Base-by-base conservation (phyloP, 768 basidiomycete species). In the Chlorophyllum brunneum region DNA sequence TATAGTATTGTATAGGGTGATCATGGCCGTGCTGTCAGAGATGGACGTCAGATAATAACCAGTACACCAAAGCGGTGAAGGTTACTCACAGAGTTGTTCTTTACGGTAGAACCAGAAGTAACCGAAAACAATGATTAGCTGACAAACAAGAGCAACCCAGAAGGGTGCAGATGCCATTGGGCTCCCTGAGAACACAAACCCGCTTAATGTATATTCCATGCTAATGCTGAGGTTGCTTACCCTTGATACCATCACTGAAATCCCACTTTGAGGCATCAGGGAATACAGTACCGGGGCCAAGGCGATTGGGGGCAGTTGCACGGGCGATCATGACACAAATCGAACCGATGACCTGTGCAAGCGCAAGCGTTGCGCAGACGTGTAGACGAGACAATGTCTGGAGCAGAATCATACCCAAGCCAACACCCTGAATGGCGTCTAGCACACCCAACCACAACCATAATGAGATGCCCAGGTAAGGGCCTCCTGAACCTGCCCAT, bases 41-140 rank as follows among this genome's bases (percentile, higher is more conserved):
- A 39, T 27, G 22, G n/a, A 22, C 26, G 43, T 54, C 18, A 30
- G 24, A 34, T 48, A 18, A 45, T 38, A 37, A 27, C 29, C 7
- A 39, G 39, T n/a, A 18, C 23, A 39, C 11, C 22, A 56, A 15
- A 59, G 13, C n/a, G 18, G 16, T 24, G 10, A 36, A 48, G 10
- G 15, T 9, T 36, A 75, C 87, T 47, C 65, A 88, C 88, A 69
- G 55, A 95, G 80, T 66, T 95, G 93, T 70, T 95, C 93, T 72
- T 92, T 93, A 67, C 93, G 84, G 70, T 95, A 95, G 81, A 95
- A 95, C 90, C 90, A 90, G 76, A 94, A 93, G 73, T 95, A 95
- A 18, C 93, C 93, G 55, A 85, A 68, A 53, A 95, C 91, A 63
- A 95, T 92, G 58, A 93, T 67, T 48, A 95, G 63, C 65, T 92